These are phyloP conservation scores for Gracilaria vermiculophylla DNA, from an alignment of 23 red algal genomes.

Conservation along the genomic window DNA sequence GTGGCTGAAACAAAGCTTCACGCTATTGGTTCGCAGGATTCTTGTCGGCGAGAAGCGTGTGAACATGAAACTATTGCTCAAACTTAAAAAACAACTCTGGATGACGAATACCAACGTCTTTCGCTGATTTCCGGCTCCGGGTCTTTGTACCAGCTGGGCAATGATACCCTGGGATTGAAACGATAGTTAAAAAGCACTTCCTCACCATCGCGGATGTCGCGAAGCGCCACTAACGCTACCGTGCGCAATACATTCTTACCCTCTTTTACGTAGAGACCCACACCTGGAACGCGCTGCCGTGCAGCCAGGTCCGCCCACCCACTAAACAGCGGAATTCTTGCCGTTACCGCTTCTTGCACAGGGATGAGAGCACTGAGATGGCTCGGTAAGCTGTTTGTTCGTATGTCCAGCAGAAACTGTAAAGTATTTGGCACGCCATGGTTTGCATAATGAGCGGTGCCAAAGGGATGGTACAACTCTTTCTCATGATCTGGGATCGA, in stretches of 20 bases:
- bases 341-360: neutral
- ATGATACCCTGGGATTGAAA: constrained; percentile 19
- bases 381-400: neutral
- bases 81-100: neutral
- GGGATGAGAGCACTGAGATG: constrained; percentile 32
- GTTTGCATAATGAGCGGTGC: constrained; percentile 73
- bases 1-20: too few species aligned
- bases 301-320: constrained; percentile 10
- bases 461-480: constrained; percentile 74
- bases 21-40: too few species aligned
- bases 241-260: constrained; percentile 6
- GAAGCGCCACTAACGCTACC: constrained; percentile 44
- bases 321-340: neutral
- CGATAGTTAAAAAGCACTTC: constrained; percentile 74
- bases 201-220: constrained; percentile 44
- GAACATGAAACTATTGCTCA: too few species aligned
- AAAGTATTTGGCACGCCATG: constrained; percentile 64
- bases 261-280: constrained; percentile 10
- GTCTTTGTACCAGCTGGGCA: constrained; percentile 38
- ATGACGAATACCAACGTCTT: neutral
- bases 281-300: constrained; percentile 22
- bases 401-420: constrained; percentile 68
- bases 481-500: neutral
- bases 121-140: neutral
- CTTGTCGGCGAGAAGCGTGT: too few species aligned